Evolutionary conservation across 306 rosid species (phyloP), one percentile per base, ranked within the genome.

Genomic region (Boehmeria nivea): DNA sequence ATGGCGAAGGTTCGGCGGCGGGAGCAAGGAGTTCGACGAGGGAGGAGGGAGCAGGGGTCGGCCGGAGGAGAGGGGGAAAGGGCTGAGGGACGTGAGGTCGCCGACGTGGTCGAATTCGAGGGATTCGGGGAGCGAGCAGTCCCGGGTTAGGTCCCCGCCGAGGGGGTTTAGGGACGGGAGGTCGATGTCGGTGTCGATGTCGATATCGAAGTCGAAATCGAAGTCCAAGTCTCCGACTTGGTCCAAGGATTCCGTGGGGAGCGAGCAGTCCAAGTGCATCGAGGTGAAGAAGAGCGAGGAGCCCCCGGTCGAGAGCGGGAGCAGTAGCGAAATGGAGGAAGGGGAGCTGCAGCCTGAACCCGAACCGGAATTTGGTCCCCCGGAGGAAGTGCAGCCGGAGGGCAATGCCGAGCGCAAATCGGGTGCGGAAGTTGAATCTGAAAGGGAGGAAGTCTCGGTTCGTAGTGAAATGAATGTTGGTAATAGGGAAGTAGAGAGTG

Each of bases 241-340:
- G 96, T 87, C 99, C 1, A 84, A 65, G 73, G 96, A 93, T 34
- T 93, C 96, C 0, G 89, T 51, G 21, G 79, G 81, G 58, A 88
- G 99, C 24, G 99, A 87, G 60, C 97, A 83, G 33, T 89, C 97
- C 3, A 84, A 76, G 78, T 85, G 89, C 66, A 80, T 75, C 54
- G 99, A 87, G 75, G 83, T 73, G 74, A 85, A 83, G 77, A 87
- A 81, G 54, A 64, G 54, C 9, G 86, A 82, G 27, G 86, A 82
- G 23, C 38, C 61, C 49, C 89, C 73, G 58, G 77, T 72, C 51
- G 75, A 76, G 68, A 85, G 84, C 58, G 78, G 75, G 61, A 85
- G 86, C 54, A 68, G 79, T 23, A 87, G 96, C 62, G 95, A 81
- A 73, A 83, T 79, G 83, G 95, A 89, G 70, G 85, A 85, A 57